Base-by-base conservation (phyloP, 208 protist species). In the Acanthamoeba royreba region DNA sequence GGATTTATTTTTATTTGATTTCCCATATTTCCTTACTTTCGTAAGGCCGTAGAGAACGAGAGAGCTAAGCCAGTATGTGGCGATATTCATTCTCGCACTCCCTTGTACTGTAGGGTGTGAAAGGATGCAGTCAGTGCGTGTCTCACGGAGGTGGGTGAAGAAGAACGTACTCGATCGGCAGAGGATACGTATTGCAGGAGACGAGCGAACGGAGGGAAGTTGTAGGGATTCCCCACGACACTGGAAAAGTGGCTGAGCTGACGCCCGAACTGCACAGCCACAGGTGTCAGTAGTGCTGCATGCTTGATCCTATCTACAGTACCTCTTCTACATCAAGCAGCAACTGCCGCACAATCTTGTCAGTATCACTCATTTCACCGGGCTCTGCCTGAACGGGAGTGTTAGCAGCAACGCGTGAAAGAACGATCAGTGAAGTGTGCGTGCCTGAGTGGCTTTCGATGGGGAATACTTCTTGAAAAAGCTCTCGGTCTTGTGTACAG, bases 321-420 rank as follows among this genome's bases (percentile, higher is more conserved):
- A 87, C 43, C 79, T 87, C 79, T 28, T 87, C 45, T 1, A 87
- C 79, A 31, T 87, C 79, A 33, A 87, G 79, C 13, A 87, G 79
- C 3, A 87, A 31, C 49, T 87, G 79, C 17, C 43, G 79, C n/a
- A 61, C 79, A 28, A 87, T 87, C 49, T 87, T 87, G 79, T 87
- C 79, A 22, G 9, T 87, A 38, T 87, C 79, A 9, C 45, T 63
- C 79, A 87, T 87, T 33, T 61, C 49, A 2, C 49, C 79, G 33
- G 79, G 79, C 40, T 79, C 69, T 1, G 69, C 47, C 58, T 69
- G n/a, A n/a, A n/a, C n/a, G n/a, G n/a, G n/a, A n/a, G n/a, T n/a
- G n/a, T n/a, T n/a, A n/a, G n/a, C n/a, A n/a, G n/a, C 49, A 55
- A 55, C 13, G 19, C 19, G 49, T 25, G 19, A 19, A 55, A 55